Evolutionary conservation across 139 green algal genomes (phyloP).

Genomic region (Astrephomene gubernaculifera): DNA sequence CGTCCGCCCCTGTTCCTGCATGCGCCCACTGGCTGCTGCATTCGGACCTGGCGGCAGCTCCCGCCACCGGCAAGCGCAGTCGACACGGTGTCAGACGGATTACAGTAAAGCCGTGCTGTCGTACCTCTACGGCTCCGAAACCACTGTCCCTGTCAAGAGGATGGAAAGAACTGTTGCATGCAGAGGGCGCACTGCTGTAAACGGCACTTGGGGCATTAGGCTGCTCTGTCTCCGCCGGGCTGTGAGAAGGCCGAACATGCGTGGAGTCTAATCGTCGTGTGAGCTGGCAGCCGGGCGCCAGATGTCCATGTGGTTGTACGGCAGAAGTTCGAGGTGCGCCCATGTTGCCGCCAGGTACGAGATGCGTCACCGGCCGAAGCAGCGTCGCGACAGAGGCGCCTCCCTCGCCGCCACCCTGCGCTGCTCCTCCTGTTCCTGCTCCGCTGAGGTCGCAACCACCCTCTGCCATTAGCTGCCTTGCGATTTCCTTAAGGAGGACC

Average conservation of each 20-base stretch:
- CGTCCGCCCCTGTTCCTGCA: neutral
- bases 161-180: neutral
- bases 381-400: neutral
- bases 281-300: neutral
- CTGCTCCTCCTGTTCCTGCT: no score
- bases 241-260: no score
- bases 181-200: no score
- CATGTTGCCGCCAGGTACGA: neutral
- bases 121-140: no score
- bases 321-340: neutral
- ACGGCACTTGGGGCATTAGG: no score
- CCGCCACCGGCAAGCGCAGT: neutral
- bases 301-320: neutral
- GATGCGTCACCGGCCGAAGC: neutral
- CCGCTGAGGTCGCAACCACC: no score
- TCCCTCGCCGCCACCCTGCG: no score
- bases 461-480: neutral
- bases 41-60: neutral
- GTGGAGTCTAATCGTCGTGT: no score
- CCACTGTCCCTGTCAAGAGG: neutral
- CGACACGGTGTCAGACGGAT: conserved; percentile 25
- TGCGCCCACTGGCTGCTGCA: neutral
- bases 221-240: no score
- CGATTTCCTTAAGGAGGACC: conserved; percentile 14
- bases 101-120: conserved; percentile 20